Percentiles rank a stretch among this genome's conserved stretches.
These are phyloP conservation scores for Eucalyptus regnans DNA, from an alignment of 345 rosid species.

Conservation along the genomic window DNA sequence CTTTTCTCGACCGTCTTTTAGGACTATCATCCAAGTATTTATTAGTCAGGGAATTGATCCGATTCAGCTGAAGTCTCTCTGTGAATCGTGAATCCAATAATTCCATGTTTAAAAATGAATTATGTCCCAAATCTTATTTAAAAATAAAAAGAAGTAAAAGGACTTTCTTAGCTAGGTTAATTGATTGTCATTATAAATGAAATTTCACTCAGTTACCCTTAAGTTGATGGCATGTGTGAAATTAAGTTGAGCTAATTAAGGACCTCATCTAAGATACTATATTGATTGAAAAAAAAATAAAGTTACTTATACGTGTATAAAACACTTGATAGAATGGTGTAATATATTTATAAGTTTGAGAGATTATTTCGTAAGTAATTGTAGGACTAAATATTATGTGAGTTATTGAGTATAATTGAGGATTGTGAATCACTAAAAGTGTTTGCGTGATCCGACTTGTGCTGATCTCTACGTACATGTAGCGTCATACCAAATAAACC, in stretches of 20 bases:
- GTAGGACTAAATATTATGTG: too few species aligned
- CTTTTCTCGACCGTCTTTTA: background rate
- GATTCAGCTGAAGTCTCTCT: background rate
- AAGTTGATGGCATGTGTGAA: background rate
- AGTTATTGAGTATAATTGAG: too few species aligned
- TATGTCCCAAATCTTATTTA: background rate
- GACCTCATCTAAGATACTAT: background rate
- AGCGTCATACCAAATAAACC: accelerated
- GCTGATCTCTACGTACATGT: too few species aligned
- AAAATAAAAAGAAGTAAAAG: background rate
- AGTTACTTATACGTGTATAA: background rate
- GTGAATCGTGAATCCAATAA: background rate
- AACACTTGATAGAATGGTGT: background rate
- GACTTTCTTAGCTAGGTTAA: background rate
- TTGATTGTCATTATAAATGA: background rate
- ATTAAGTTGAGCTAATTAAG: background rate
- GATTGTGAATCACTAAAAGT: too few species aligned
- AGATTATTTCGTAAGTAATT: too few species aligned
- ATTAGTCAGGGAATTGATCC: background rate
- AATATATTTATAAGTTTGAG: too few species aligned
- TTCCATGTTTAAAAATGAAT: background rate
- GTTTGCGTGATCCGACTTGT: too few species aligned
- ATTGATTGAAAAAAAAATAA: background rate
- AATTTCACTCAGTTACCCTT: background rate
- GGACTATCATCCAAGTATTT: background rate